Conservation (phyloP, 106 monocot genomes). For the Posidonia australis region DNA sequence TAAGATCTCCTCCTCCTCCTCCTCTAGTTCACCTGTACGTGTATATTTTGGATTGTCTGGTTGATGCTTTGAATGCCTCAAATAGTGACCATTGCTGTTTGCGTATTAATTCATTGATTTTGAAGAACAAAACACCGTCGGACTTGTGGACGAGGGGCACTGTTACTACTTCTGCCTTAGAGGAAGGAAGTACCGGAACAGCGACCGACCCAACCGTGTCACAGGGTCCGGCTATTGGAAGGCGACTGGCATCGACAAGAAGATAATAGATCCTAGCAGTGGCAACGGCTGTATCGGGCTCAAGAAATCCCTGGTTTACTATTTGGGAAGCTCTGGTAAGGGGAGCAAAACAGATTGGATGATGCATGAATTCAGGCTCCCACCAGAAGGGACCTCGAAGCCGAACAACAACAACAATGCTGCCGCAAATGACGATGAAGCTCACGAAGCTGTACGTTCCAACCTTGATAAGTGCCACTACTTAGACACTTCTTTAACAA, state of each 20-base stretch:
- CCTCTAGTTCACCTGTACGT: no score
- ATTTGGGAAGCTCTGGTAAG: constrained; percentile 10
- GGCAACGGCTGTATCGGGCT: constrained; percentile 54
- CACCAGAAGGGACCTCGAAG: not conserved
- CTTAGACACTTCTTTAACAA: no score
- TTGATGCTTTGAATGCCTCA: no score
- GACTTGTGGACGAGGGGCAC: constrained; percentile 43
- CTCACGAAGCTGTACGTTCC: constrained; percentile 2
- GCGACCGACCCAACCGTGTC: constrained; percentile 15
- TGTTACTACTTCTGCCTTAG: constrained; percentile 89
- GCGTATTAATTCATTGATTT: not conserved
- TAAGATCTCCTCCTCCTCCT: no score
- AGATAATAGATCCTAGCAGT: not conserved
- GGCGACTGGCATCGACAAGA: constrained; percentile 12
- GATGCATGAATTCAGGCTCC: constrained; percentile 18
- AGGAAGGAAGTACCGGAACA: constrained; percentile 12
- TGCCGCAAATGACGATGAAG: not conserved
- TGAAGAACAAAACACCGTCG: not conserved
- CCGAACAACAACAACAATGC: not conserved
- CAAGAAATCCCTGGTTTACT: constrained; percentile 15
- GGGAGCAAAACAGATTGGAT: constrained; percentile 14
- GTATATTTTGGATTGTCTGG: no score
- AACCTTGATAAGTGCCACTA: no score
- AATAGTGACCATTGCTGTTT: not conserved
- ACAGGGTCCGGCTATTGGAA: constrained; percentile 16